Percentiles rank a stretch among this genome's conserved stretches.
Evolutionary conservation across 2,329 filamentous ascomycete species (phyloP).

Genomic region (Trichoderma citrinoviride): DNA sequence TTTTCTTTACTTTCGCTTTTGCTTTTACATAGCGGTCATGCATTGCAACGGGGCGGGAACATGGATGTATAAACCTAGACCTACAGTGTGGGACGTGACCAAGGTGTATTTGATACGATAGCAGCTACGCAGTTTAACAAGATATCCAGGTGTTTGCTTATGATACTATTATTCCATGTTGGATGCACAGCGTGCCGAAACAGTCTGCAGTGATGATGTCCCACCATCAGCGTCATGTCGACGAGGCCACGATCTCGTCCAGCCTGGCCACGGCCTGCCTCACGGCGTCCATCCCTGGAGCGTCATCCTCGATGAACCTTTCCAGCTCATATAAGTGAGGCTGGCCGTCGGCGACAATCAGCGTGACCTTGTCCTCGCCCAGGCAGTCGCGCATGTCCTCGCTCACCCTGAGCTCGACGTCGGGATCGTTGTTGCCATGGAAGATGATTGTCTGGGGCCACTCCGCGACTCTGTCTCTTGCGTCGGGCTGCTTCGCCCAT

Average conservation of each 20-base stretch:
- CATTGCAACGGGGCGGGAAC: neutral
- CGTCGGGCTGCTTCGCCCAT: constrained; percentile 27
- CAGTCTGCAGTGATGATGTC: too few relatives aligned
- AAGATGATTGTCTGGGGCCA: constrained; percentile 39
- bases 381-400: constrained; percentile 30
- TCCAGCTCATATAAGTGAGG: constrained; percentile 33
- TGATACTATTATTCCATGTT: neutral
- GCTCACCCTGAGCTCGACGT: constrained; percentile 33
- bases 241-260: constrained; percentile 26
- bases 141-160: constrained; percentile 19
- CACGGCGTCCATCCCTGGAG: constrained; percentile 31
- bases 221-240: neutral
- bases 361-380: constrained; percentile 29
- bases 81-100: constrained; percentile 4
- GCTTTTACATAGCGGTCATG: constrained; percentile 15
- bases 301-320: constrained; percentile 33
- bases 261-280: constrained; percentile 28
- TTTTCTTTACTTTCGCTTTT: neutral
- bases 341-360: constrained; percentile 30
- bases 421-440: constrained; percentile 33
- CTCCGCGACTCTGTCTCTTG: constrained; percentile 19
- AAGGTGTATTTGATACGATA: constrained; percentile 16
- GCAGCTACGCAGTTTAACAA: constrained; percentile 2
- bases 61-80: constrained; percentile 17
- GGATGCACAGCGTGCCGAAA: too few relatives aligned